Percentiles rank a stretch among this genome's conserved stretches.
Conservation (phyloP, 257 asterid species). For the Ilex aquifolium region DNA sequence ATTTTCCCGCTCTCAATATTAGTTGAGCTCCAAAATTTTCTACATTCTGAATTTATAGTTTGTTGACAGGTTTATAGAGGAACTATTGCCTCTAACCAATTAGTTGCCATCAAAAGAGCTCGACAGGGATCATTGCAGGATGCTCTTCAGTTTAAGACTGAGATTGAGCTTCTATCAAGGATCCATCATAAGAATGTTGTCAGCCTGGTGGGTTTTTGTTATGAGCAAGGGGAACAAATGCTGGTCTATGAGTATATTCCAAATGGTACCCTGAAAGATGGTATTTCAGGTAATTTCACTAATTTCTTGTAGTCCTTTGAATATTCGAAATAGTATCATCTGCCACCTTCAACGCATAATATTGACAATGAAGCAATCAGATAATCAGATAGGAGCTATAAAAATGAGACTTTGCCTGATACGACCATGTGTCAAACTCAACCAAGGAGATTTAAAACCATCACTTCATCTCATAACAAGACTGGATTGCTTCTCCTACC, state of each 20-base stretch:
- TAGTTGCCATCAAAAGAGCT: slow-evolving; percentile 87
- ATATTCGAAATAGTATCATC: too few species aligned
- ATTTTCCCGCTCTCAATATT: background rate
- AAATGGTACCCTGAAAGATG: slow-evolving; percentile 71
- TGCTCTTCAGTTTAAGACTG: slow-evolving; percentile 74
- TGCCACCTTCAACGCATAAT: too few species aligned
- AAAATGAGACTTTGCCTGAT: too few species aligned
- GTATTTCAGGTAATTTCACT: slow-evolving; percentile 53
- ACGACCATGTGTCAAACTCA: too few species aligned
- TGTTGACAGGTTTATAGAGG: slow-evolving; percentile 70
- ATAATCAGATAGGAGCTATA: too few species aligned
- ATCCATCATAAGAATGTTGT: slow-evolving; percentile 90
- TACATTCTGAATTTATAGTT: background rate
- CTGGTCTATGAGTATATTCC: slow-evolving; percentile 75
- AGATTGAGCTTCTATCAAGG: slow-evolving; percentile 86
- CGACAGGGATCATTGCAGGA: slow-evolving; percentile 94
- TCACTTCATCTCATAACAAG: too few species aligned
- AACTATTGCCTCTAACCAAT: slow-evolving; percentile 39
- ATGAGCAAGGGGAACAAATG: slow-evolving; percentile 93
- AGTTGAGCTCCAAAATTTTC: too few species aligned
- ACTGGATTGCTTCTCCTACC: too few species aligned
- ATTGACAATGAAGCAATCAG: too few species aligned
- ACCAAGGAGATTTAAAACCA: too few species aligned
- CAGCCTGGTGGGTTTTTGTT: slow-evolving; percentile 87
- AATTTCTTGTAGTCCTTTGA: background rate